Percentiles rank a stretch among this genome's conserved stretches.
phyloP scores from a whole-genome alignment of 495 filamentous ascomycete genomes.

The Rhizodiscina lignyota region DNA sequence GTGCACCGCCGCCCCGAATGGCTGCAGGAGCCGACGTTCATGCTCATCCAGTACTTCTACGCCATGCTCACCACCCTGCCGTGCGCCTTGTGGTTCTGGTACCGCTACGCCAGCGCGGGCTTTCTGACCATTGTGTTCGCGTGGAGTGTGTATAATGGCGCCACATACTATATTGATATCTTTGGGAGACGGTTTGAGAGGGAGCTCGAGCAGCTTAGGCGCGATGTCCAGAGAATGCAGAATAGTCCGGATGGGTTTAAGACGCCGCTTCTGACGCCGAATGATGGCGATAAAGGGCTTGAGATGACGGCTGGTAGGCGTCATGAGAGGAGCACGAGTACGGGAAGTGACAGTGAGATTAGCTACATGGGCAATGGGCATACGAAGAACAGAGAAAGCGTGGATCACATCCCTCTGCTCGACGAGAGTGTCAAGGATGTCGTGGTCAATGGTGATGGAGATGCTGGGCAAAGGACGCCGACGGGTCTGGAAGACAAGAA shows the following conservation, averaged over 20 bases:
- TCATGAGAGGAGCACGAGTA: neutral
- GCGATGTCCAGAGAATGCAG: conserved; percentile 85
- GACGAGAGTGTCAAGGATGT: too few species aligned
- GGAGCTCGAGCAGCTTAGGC: conserved; percentile 78
- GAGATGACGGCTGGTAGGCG: neutral
- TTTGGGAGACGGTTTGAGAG: conserved; percentile 95
- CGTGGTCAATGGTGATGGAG: too few species aligned
- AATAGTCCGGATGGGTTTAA: conserved; percentile 9
- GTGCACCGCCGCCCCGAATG: conserved; percentile 59
- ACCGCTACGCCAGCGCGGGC: conserved; percentile 54
- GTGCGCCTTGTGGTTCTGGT: conserved; percentile 91
- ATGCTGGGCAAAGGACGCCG: too few species aligned
- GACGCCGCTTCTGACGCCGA: neutral
- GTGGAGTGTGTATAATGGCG: conserved; percentile 90
- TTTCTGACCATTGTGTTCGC: conserved; percentile 69
- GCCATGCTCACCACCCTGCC: conserved; percentile 86
- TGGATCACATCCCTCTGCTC: too few species aligned
- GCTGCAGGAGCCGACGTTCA: conserved; percentile 81
- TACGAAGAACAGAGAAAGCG: too few species aligned
- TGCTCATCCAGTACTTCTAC: conserved; percentile 87
- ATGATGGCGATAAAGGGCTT: neutral
- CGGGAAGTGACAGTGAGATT: neutral
- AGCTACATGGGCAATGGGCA: too few species aligned
- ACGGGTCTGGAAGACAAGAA: too few species aligned
- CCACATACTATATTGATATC: conserved; percentile 93